phyloP scores from a whole-genome alignment of 495 filamentous ascomycete species.

The Xylaria venustula region DNA sequence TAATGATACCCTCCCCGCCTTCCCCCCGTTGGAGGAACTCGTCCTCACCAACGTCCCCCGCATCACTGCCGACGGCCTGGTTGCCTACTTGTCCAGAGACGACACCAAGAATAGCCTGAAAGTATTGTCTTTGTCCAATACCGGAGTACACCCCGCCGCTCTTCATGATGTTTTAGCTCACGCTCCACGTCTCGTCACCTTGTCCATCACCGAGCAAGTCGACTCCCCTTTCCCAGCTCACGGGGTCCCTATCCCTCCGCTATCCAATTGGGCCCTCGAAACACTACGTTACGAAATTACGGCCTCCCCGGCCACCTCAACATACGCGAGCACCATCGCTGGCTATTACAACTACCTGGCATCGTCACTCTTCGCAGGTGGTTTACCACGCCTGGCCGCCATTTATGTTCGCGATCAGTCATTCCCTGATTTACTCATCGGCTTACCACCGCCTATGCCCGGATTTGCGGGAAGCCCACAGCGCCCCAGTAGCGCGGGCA shows the following conservation, averaged over 20 bases:
- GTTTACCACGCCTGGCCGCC: constrained; percentile 66
- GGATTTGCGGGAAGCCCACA: constrained; percentile 44
- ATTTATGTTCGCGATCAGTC: constrained; percentile 83
- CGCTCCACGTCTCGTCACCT: constrained; percentile 59
- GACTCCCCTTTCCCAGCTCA: constrained; percentile 60
- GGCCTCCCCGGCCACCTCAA: constrained; percentile 51
- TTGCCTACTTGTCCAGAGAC: constrained; percentile 53
- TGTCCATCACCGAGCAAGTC: constrained; percentile 67
- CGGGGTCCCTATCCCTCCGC: constrained; percentile 52
- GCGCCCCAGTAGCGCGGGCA: constrained; percentile 39
- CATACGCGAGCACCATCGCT: constrained; percentile 57
- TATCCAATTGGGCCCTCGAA: constrained; percentile 64
- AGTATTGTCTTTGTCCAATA: constrained; percentile 62
- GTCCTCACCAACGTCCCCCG: constrained; percentile 64
- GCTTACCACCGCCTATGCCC: constrained; percentile 61
- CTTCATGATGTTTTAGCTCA: constrained; percentile 63
- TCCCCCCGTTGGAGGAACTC: constrained; percentile 69
- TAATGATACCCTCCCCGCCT: constrained; percentile 59
- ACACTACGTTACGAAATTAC: constrained; percentile 82
- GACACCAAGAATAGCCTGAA: constrained; percentile 52
- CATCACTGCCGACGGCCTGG: constrained; percentile 69
- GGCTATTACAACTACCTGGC: constrained; percentile 89
- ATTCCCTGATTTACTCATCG: constrained; percentile 70
- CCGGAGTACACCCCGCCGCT: constrained; percentile 61
- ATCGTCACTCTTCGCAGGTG: constrained; percentile 69